Percentiles rank a stretch among this genome's conserved stretches.
phyloP scores from a whole-genome alignment of 1,284 basidiomycete species.

The Pascua sp. region DNA sequence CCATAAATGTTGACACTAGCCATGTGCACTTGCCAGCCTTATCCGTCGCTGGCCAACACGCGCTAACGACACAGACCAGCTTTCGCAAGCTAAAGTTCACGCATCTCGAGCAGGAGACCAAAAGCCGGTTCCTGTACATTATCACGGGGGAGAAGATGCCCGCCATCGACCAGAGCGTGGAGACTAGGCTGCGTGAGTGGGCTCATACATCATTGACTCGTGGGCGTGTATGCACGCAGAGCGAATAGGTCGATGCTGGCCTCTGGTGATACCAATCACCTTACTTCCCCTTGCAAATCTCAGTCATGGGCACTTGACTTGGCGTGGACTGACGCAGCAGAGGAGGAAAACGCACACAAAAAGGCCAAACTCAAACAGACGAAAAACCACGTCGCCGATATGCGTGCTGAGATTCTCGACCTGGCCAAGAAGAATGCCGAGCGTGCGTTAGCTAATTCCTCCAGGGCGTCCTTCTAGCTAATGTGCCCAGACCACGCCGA shows the following conservation, averaged over 20 bases:
- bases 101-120: slow-evolving; percentile 80
- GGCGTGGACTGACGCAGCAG: slow-evolving; percentile 32
- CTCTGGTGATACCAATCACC: slow-evolving; percentile 1
- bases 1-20: too few species aligned
- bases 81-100: slow-evolving; percentile 79
- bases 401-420: slow-evolving; percentile 58
- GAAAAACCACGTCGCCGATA: slow-evolving; percentile 62
- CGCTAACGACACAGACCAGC: background rate
- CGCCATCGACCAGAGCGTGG: slow-evolving; percentile 67
- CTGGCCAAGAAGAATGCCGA: slow-evolving; percentile 33
- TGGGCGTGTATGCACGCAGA: background rate
- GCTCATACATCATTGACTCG: background rate
- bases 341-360: slow-evolving; percentile 62
- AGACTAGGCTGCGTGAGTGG: slow-evolving; percentile 55
- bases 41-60: too few species aligned
- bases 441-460: slow-evolving; percentile 22
- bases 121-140: slow-evolving; percentile 74
- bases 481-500: slow-evolving; percentile 29
- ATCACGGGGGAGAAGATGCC: slow-evolving; percentile 76
- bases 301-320: too few species aligned
- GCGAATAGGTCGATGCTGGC: background rate
- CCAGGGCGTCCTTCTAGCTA: background rate
- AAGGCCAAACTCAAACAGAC: slow-evolving; percentile 63
- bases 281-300: background rate
- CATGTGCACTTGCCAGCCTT: too few species aligned